Evolutionary conservation across 441 rosid genomes (phyloP), one percentile per base, ranked within the genome.

Genomic region (Arabidopsis hybrid): DNA sequence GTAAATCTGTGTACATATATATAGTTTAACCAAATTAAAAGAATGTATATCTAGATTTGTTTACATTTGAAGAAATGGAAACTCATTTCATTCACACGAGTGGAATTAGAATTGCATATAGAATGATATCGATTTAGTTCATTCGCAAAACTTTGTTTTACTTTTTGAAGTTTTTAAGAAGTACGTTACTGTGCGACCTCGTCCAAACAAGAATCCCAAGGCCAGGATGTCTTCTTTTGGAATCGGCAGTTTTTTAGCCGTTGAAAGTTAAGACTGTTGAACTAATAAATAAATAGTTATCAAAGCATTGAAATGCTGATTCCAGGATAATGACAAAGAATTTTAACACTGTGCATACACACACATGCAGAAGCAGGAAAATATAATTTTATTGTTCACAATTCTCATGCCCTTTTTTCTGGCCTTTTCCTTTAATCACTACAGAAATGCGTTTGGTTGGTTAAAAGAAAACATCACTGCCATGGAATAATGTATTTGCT

Each of bases 201-300:
- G 70, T 43, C 55, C 39, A 43, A 46, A 49, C 63, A 53, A 72
- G 56, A 43, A 53, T 43, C 47, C 43, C 29, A 43, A 45, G 29
- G 29, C 29, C 29, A 26, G 16, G 47, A 55, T 3, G 57, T 11
- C 32, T 35, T 64, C 49, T 34, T 36, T 43, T 42, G 36, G 56
- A 32, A 55, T n/a, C 43, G 64, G 57, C 31, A 72, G 76, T 53
- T 72, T 69, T 52, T 18, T 3, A 21, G 70, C 76, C 76, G 64
- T 72, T 43, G 10, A 63, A 17, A 26, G 3, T 39, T 26, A 26
- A 12, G 4, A 42, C 47, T 43, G 62, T 17, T 61, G 52, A 39
- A 39, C 13, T 32, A 40, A 29, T 11, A 26, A 40, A 29, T 7
- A 11, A 53, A 36, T 8, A 4, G 10, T 13, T 18, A 5, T 12